Base-by-base conservation (phyloP, 2,329 filamentous ascomycete genomes). In the Pseudogymnoascus sp. region DNA sequence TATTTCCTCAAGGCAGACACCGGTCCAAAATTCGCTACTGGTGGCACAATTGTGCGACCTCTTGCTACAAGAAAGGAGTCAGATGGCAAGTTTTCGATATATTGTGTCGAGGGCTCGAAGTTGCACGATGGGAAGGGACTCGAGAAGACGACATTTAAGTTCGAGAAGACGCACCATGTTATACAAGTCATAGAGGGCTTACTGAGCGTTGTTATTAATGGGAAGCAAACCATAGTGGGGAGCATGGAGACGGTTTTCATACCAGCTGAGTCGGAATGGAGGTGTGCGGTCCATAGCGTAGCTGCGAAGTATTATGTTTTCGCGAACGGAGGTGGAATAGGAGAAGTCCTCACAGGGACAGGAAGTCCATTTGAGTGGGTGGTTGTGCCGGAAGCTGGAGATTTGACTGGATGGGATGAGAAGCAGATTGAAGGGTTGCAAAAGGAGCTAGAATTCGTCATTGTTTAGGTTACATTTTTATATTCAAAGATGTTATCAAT, bases 1-100 rank as follows among this genome's bases (percentile, higher is more conserved):
- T 85, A 84, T 68, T 86, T 80, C 62, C 70, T 85, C 3, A 77
- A 77, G 7, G 77, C 78, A 11, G 82, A 81, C 40, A 80, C 77
- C 0, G 81, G 81, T 0, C 79, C 79, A 0, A 71, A 77, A 46
- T 82, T 75, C 70, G 66, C 79, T 3, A 67, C 77, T 1, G 80
- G 78, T 0, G 81, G 80, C 0, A 73, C 78, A 12, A 68, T 83
- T 42, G 75, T 75, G 0, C 36, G 80, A 23, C 81, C 82, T 0
- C 77, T 85, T 31, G 77, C 80, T 60, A 79, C 77, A 3, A 78
- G 78, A 2, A 69, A 71, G 21, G 79, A 85, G 67, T 79, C 76
- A 28, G 71, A 72, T 25, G 79, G 78, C 0, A 78, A 77, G 56
- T 85, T 84, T 63, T 76, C 80, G 8, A 83, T 85, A 63, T 80